A percentile compares a stretch with the other conserved stretches of the same genome.
These are phyloP conservation scores for Sungouiozyma intestinalis DNA, from an alignment of 805 yeast species.

Conservation along the genomic window DNA sequence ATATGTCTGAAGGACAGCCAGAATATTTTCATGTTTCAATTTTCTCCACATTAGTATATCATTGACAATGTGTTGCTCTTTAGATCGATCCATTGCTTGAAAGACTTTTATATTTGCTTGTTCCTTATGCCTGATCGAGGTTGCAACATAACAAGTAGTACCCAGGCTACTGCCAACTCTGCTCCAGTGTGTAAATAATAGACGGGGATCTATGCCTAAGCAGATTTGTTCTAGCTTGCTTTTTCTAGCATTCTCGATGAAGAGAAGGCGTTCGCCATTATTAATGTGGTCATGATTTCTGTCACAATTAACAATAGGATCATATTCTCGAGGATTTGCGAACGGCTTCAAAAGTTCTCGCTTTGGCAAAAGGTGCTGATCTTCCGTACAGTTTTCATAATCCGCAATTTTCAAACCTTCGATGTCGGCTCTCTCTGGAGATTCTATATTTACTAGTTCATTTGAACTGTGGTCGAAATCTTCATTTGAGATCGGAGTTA, in stretches of 20 bases:
- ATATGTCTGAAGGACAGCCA: neutral
- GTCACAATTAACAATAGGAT: neutral
- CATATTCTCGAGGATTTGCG: neutral
- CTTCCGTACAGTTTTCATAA: neutral
- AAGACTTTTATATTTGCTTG: neutral
- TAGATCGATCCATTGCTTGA: neutral
- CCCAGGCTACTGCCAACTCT: neutral
- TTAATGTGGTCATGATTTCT: neutral
- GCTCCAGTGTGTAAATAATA: neutral
- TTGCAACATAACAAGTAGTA: neutral
- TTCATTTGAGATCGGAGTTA: neutral
- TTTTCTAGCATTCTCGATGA: neutral
- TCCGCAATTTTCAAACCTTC: neutral
- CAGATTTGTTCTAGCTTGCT: neutral
- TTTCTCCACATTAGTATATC: neutral
- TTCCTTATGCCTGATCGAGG: neutral
- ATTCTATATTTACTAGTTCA: neutral
- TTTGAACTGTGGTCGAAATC: neutral
- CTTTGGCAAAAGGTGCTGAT: neutral
- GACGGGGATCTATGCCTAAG: neutral
- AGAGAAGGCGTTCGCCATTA: neutral
- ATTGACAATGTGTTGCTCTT: neutral
- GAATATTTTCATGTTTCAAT: neutral
- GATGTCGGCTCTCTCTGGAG: neutral
- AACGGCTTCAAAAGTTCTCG: neutral